Evolutionary conservation across 2,329 filamentous ascomycete species (phyloP).

Genomic region (Parafenestella ontariensis): DNA sequence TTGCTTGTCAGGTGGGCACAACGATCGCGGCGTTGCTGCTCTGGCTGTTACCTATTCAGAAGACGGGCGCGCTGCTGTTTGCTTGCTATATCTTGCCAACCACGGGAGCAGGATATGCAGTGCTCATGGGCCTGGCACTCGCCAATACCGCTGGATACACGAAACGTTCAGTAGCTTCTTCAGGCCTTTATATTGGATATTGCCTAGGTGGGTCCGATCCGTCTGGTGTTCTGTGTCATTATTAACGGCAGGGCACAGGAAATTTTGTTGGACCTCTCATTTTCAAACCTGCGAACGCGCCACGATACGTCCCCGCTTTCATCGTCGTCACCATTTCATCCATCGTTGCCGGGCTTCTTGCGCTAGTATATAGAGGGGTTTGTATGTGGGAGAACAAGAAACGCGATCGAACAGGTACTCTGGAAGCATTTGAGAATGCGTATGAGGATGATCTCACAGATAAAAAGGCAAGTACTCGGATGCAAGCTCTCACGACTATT

Average conservation of each 20-base stretch:
- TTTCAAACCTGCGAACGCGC: constrained; percentile 23
- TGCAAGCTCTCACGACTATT: neutral
- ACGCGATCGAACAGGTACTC: constrained; percentile 51
- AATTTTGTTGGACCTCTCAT: constrained; percentile 44
- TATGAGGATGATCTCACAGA: constrained; percentile 55
- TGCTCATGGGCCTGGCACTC: constrained; percentile 57
- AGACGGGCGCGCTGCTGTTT: constrained; percentile 55
- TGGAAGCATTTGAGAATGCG: constrained; percentile 60
- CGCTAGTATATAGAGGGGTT: constrained; percentile 54
- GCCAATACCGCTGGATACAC: constrained; percentile 61
- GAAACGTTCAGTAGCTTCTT: constrained; percentile 53
- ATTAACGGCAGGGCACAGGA: neutral
- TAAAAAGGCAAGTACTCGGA: neutral
- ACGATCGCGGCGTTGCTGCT: constrained; percentile 50
- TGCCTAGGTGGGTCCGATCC: constrained; percentile 41
- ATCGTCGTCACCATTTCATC: constrained; percentile 50
- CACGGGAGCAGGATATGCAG: constrained; percentile 55
- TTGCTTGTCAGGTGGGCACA: constrained; percentile 41
- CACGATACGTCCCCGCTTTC: constrained; percentile 49
- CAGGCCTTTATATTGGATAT: constrained; percentile 59
- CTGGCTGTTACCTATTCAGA: constrained; percentile 22
- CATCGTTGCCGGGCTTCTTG: constrained; percentile 44
- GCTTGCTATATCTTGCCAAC: constrained; percentile 57
- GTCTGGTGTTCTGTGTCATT: neutral
- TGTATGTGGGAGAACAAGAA: constrained; percentile 54